Percentiles rank a stretch among this genome's conserved stretches.
Conservation (phyloP, 2,329 filamentous ascomycete genomes). For the Calonectria montana region DNA sequence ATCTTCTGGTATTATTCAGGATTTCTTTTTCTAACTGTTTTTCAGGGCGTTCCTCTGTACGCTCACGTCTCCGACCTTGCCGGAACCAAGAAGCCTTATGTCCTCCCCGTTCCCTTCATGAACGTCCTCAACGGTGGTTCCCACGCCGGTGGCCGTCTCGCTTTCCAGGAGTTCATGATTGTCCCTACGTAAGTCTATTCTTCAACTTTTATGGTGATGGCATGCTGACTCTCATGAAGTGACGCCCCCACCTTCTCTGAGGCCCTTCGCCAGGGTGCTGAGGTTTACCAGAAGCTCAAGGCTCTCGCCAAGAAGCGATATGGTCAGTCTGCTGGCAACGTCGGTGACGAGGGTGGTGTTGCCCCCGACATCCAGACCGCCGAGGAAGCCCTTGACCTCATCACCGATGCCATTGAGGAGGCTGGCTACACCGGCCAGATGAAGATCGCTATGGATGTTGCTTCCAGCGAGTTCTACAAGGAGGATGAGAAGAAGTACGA, state of each 20-base stretch:
- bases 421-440: constrained; percentile 96
- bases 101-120: constrained; percentile 92
- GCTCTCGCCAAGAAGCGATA: constrained; percentile 98
- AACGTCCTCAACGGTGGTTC: constrained; percentile 92
- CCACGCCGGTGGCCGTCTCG: constrained; percentile 95
- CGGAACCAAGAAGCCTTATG: constrained; percentile 91
- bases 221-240: constrained; percentile 54
- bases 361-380: constrained; percentile 98
- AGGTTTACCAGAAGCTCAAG: constrained; percentile 99
- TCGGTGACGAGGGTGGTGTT: constrained; percentile 99
- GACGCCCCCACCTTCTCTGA: constrained; percentile 92
- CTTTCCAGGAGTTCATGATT: constrained; percentile 98
- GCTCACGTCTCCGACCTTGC: constrained; percentile 89
- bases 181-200: constrained; percentile 74
- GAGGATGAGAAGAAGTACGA: constrained; percentile 98
- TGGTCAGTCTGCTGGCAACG: constrained; percentile 97
- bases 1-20: constrained; percentile 1
- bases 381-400: constrained; percentile 96
- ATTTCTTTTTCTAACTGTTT: constrained; percentile 27
- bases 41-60: constrained; percentile 82
- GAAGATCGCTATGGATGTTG: constrained; percentile 99
- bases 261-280: constrained; percentile 94
- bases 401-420: constrained; percentile 92
- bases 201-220: not conserved
- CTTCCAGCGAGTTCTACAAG: constrained; percentile 99